Percentiles rank a stretch among this genome's conserved stretches.
Conservation (phyloP, 2,329 filamentous ascomycete genomes). For the Apiospora hydei region DNA sequence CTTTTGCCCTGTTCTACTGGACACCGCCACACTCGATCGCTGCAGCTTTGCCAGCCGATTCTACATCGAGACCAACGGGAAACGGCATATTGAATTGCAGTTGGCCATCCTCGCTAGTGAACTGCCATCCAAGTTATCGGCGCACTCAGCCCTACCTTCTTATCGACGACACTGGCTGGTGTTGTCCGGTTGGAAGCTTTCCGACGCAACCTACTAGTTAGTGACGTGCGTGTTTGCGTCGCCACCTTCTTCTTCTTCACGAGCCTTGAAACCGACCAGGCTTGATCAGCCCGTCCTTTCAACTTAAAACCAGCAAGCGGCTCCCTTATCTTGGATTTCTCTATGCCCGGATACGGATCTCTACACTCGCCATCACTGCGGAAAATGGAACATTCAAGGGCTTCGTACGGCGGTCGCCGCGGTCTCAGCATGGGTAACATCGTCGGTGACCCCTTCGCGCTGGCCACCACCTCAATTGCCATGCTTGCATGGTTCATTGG, state of each 20-base stretch:
- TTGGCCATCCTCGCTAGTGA: neutral
- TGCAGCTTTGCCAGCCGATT: neutral
- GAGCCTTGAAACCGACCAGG: slow-evolving; percentile 2
- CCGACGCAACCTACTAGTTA: slow-evolving; percentile 8
- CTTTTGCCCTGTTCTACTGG: neutral
- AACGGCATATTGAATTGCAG: neutral
- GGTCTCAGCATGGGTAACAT: slow-evolving; percentile 85
- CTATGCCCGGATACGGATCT: slow-evolving; percentile 80
- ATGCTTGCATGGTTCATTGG: slow-evolving; percentile 95
- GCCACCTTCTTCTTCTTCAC: slow-evolving; percentile 17
- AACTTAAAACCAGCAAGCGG: neutral
- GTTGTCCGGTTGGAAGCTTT: slow-evolving; percentile 14
- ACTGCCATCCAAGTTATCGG: slow-evolving; percentile 7
- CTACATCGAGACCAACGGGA: neutral
- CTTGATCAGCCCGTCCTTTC: neutral
- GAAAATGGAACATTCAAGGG: slow-evolving; percentile 80
- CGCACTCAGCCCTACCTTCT: slow-evolving; percentile 11
- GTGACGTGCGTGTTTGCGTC: neutral
- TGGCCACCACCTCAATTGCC: slow-evolving; percentile 92
- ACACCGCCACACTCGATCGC: neutral
- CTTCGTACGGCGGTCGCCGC: slow-evolving; percentile 59
- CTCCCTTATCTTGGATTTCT: slow-evolving; percentile 42
- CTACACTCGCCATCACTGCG: slow-evolving; percentile 75
- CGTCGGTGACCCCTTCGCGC: slow-evolving; percentile 92
- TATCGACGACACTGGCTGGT: slow-evolving; percentile 7